A percentile compares a stretch with the other conserved stretches of the same genome.
phyloP scores from a whole-genome alignment of 192 early-diverging fungal species.

The Linnemannia exigua region DNA sequence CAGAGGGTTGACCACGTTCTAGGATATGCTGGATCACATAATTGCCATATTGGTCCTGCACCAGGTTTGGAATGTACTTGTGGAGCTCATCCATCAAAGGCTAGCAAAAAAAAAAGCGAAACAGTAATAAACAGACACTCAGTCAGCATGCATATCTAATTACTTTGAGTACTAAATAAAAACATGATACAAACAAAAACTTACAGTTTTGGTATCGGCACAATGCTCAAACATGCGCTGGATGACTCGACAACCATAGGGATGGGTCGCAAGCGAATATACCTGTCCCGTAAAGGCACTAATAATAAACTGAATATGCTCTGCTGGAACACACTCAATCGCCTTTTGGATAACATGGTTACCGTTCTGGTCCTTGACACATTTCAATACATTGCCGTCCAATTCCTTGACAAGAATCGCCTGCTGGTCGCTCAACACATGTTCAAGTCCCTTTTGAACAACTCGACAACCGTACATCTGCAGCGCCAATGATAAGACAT shows the following conservation, averaged over 20 bases:
- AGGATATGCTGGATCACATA: slow-evolving; percentile 99
- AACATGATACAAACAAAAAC: slow-evolving; percentile 11
- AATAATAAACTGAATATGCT: slow-evolving; percentile 97
- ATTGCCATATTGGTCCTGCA: slow-evolving; percentile 99
- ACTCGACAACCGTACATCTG: slow-evolving; percentile 99
- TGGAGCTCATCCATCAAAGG: slow-evolving; percentile 96
- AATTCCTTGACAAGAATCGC: slow-evolving; percentile 91
- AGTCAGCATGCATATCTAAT: not conserved
- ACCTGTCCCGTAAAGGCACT: slow-evolving; percentile 98
- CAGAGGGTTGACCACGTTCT: slow-evolving; percentile 90
- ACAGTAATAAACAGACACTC: not conserved
- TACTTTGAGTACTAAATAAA: not conserved
- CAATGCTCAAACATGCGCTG: slow-evolving; percentile 99
- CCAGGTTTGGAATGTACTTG: slow-evolving; percentile 89
- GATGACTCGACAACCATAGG: slow-evolving; percentile 98
- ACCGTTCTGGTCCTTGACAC: slow-evolving; percentile 99
- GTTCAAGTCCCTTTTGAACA: slow-evolving; percentile 97
- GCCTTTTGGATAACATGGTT: slow-evolving; percentile 99
- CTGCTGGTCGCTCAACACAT: slow-evolving; percentile 94
- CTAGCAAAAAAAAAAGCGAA: slow-evolving; percentile 50
- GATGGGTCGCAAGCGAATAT: slow-evolving; percentile 95
- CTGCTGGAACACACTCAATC: slow-evolving; percentile 94
- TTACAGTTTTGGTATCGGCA: slow-evolving; percentile 84
- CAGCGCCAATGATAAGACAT: slow-evolving; percentile 92
- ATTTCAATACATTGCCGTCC: slow-evolving; percentile 96